Evolutionary conservation across 176 grass and related monocot species (phyloP), one percentile per base, ranked within the genome.

Genomic region (Zoysia japonica): DNA sequence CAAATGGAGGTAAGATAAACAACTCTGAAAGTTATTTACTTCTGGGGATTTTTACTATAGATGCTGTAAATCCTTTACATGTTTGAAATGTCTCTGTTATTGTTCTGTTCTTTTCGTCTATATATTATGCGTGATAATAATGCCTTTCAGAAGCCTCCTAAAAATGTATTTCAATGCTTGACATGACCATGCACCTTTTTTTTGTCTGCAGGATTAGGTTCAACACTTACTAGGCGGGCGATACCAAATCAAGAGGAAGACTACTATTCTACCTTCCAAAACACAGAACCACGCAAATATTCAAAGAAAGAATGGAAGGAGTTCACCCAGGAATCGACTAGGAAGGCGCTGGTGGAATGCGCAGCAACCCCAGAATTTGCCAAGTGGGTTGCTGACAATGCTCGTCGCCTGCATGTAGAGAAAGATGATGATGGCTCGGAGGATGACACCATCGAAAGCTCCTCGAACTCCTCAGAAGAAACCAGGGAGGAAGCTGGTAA

Each of bases 221-320:
- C 83, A 50, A 47, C 83, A 44, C 65, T 89, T 47, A 17, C 49
- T 36, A 90, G 65, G 52, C 90, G 75, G 54, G 66, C 19, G 11
- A 46, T 36, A 67, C 75, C 69, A 38, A 39, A 65, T 51, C 71
- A 11, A 78, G 84, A 94, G 2, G 69, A 90, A 80, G 87, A 92
- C 44, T 72, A 94, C 78, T 98, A 92, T 38, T 98, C 95, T 7
- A 94, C 88, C 45, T 94, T 87, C 81, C 95, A 98, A 57, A 87
- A 89, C 39, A 83, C 91, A 61, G 78, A 85, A 51, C 82, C 69
- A 15, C 65, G 83, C 5, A 92, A 93, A 72, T 94, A 90, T 56
- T 88, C 95, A 0, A 85, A 93, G 78, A 43, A 89, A 78, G 92
- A 98, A 78, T 98, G 95, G 95, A 71, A 89, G 15, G 81, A 94